phyloP scores from a whole-genome alignment of 371 early-diverging fungal species.

The Rhizopus sp. region DNA sequence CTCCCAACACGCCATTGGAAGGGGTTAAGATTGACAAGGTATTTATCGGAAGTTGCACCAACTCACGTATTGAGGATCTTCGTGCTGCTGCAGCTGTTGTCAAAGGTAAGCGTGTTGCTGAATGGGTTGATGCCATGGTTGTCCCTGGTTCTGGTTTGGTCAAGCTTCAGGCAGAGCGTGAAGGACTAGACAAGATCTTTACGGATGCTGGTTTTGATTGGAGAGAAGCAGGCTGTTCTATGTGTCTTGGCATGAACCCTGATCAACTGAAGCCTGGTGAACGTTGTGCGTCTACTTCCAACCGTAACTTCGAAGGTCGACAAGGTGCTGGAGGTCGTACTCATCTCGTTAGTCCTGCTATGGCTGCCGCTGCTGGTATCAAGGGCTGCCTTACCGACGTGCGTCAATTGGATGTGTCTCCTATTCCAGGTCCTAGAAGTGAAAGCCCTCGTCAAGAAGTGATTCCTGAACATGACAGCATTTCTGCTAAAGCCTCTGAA shows the following conservation, averaged over 20 bases:
- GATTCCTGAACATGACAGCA: conserved; percentile 18
- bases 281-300: conserved; percentile 71
- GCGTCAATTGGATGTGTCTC: conserved; percentile 30
- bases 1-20: conserved; percentile 63
- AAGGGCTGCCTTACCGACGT: conserved; percentile 51
- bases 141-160: conserved; percentile 74
- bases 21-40: conserved; percentile 65
- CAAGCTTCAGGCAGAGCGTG: conserved; percentile 70
- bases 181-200: conserved; percentile 68
- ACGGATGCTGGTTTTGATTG: conserved; percentile 73
- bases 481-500: conserved; percentile 4
- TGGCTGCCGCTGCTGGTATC: conserved; percentile 55
- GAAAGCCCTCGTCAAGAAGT: conserved; percentile 25
- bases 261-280: conserved; percentile 70
- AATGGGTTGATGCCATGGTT: conserved; percentile 70
- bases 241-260: conserved; percentile 78
- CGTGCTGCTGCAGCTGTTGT: conserved; percentile 67
- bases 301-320: conserved; percentile 75
- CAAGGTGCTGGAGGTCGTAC: conserved; percentile 69
- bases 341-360: conserved; percentile 56
- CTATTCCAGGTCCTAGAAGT: conserved; percentile 20
- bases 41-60: conserved; percentile 75
- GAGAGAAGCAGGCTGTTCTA: conserved; percentile 75
- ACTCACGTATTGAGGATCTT: conserved; percentile 77
- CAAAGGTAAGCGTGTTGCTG: conserved; percentile 59